These are phyloP conservation scores for Candida caryicola DNA, from an alignment of 805 yeast species.

Conservation along the genomic window DNA sequence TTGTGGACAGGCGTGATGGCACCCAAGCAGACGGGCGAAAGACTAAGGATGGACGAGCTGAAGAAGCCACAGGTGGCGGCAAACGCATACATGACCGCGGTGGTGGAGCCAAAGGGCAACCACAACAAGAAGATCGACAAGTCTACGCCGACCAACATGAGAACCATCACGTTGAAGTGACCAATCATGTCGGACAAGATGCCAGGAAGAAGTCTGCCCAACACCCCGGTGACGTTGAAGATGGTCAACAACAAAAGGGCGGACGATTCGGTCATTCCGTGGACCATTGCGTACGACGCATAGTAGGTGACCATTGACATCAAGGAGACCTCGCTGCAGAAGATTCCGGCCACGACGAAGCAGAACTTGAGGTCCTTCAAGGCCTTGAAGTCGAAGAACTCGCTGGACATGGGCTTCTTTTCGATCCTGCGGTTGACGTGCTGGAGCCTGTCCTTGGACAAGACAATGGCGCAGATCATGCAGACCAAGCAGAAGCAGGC, in stretches of 20 bases:
- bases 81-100: slow-evolving; percentile 48
- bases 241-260: slow-evolving; percentile 46
- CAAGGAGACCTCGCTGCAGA: slow-evolving; percentile 50
- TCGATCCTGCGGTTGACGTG: not conserved
- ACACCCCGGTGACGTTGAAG: slow-evolving; percentile 44
- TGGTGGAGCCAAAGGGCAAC: slow-evolving; percentile 58
- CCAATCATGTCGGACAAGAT: slow-evolving; percentile 53
- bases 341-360: slow-evolving; percentile 38
- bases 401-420: slow-evolving; percentile 1
- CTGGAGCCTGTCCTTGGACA: slow-evolving; percentile 16
- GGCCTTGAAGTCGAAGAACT: slow-evolving; percentile 37
- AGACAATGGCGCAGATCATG: slow-evolving; percentile 11
- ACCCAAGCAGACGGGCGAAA: slow-evolving; percentile 70
- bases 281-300: slow-evolving; percentile 53
- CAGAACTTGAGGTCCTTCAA: slow-evolving; percentile 37
- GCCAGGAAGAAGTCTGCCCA: slow-evolving; percentile 58
- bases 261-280: slow-evolving; percentile 43
- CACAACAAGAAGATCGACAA: slow-evolving; percentile 54
- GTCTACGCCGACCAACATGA: slow-evolving; percentile 45
- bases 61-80: slow-evolving; percentile 56
- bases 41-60: slow-evolving; percentile 58
- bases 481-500: slow-evolving; percentile 17
- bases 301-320: slow-evolving; percentile 53
- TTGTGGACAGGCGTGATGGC: slow-evolving; percentile 59
- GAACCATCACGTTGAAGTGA: slow-evolving; percentile 52